A percentile compares a stretch with the other conserved stretches of the same genome.
phyloP scores from a whole-genome alignment of 768 basidiomycete species.

The Hebeloma cylindrosporum region DNA sequence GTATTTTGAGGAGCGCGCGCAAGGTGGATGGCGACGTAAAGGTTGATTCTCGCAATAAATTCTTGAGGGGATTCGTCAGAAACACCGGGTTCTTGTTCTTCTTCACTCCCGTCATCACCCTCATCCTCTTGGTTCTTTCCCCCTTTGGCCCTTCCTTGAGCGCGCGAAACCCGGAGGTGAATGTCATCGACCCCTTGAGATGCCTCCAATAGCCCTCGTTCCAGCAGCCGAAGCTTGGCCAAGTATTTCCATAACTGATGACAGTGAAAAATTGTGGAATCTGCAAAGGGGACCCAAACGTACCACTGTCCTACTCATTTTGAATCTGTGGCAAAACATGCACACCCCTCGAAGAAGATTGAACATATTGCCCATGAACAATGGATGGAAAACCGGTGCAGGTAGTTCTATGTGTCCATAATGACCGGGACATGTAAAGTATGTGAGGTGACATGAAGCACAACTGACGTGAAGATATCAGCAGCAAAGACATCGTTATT shows the following conservation, averaged over 20 bases:
- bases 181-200: slow-evolving; percentile 77
- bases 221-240: slow-evolving; percentile 84
- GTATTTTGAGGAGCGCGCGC: slow-evolving; percentile 49
- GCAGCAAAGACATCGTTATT: not conserved
- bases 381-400: slow-evolving; percentile 91
- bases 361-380: slow-evolving; percentile 92
- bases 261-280: slow-evolving; percentile 9
- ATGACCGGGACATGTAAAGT: slow-evolving; percentile 96
- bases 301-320: slow-evolving; percentile 73
- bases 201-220: slow-evolving; percentile 84
- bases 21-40: slow-evolving; percentile 63
- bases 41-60: slow-evolving; percentile 61
- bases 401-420: slow-evolving; percentile 98
- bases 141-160: too few species aligned
- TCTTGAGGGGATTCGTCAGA: slow-evolving; percentile 59
- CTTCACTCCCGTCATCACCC: slow-evolving; percentile 40
- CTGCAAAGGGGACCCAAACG: slow-evolving; percentile 12
- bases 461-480: slow-evolving; percentile 56
- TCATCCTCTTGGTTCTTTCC: slow-evolving; percentile 36
- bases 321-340: slow-evolving; percentile 93
- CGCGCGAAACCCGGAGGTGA: slow-evolving; percentile 46
- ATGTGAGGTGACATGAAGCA: slow-evolving; percentile 87
- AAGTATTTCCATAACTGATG: slow-evolving; percentile 76
- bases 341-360: slow-evolving; percentile 85
- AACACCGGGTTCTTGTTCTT: slow-evolving; percentile 44